Evolutionary conservation across 768 basidiomycete species (phyloP), one percentile per base, ranked within the genome.

Genomic region (Naganishia vishniacii): DNA sequence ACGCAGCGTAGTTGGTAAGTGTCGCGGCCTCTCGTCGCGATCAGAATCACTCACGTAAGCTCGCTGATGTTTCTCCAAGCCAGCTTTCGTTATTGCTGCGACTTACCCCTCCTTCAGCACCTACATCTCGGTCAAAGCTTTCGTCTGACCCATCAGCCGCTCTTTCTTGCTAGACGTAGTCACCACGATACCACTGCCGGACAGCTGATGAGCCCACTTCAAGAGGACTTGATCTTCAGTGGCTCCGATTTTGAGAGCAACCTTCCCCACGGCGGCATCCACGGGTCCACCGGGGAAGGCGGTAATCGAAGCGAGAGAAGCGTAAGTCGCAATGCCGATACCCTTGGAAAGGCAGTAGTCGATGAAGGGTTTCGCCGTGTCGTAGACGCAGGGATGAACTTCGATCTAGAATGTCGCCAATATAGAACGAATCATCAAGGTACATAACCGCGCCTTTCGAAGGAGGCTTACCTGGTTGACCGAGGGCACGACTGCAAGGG

Each of bases 401-500:
- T 80, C 79, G 67, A 80, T 77, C 74, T 80, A 67, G 56, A 77
- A 78, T n/a, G 40, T 70, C 67, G 18, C 73, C 70, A 44, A 18
- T 8, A 15, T 31, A 31, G 26, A 51, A 31, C 4, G 16, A 20
- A 15, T 25, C 9, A 7, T 46, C 8, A 6, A 25, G 15, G 7
- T 8, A 9, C 45, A n/a, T 18, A 7, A 46, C 18, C 18, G 6
- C 6, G 45, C 18, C 23, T 18, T 46, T 7, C 7, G 23, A 25
- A 8, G 45, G 18, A 48, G 20, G 18, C 53, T 37, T 23, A 56
- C 53, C 53, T 56, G 53, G 15, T 56, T 56, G 34, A 41, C 16
- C 6, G 53, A 56, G 23, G 53, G 53, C 11, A 56, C 26, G 3
- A 41, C 53, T 34, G 37, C 16, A 51, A 1, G 18, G 37, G 20